These are phyloP conservation scores for Leishmania turanica DNA, from an alignment of 208 protist species.

Conservation along the genomic window DNA sequence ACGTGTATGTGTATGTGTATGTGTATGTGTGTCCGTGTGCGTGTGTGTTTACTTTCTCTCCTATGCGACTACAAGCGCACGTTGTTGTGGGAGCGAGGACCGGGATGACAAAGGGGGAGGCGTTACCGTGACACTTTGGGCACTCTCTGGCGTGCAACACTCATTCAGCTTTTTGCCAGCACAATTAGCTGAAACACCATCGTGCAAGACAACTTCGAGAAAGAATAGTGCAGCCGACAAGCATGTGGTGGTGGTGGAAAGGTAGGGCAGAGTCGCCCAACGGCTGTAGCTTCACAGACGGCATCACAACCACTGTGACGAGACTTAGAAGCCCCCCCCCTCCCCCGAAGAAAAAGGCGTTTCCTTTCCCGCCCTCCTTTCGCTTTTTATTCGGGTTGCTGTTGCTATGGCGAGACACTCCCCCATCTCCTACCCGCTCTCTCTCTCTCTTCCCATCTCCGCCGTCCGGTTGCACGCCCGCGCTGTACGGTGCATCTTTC, in stretches of 20 bases:
- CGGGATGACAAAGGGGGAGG: background rate
- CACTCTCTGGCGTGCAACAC: background rate
- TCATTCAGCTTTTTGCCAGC: background rate
- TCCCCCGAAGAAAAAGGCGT: too few relatives aligned
- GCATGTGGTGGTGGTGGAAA: background rate
- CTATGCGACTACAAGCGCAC: background rate
- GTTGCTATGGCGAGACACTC: background rate
- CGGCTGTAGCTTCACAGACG: background rate
- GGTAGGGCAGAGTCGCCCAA: background rate
- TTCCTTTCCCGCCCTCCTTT: background rate
- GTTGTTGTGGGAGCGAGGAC: background rate
- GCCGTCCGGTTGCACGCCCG: background rate
- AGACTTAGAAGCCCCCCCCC: background rate
- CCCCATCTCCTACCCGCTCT: too few relatives aligned
- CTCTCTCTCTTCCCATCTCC: background rate
- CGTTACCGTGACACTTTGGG: background rate
- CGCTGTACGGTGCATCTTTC: background rate
- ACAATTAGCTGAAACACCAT: background rate
- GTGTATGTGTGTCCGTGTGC: too few relatives aligned
- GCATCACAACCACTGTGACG: too few relatives aligned
- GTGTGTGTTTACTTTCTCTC: background rate
- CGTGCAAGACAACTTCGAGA: background rate
- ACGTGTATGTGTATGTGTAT: background rate
- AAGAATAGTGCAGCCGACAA: background rate
- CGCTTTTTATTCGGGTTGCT: background rate